Percentiles rank a stretch among this genome's conserved stretches.
Evolutionary conservation across 257 asterid species (phyloP).

Genomic region (Cordia subcordata): DNA sequence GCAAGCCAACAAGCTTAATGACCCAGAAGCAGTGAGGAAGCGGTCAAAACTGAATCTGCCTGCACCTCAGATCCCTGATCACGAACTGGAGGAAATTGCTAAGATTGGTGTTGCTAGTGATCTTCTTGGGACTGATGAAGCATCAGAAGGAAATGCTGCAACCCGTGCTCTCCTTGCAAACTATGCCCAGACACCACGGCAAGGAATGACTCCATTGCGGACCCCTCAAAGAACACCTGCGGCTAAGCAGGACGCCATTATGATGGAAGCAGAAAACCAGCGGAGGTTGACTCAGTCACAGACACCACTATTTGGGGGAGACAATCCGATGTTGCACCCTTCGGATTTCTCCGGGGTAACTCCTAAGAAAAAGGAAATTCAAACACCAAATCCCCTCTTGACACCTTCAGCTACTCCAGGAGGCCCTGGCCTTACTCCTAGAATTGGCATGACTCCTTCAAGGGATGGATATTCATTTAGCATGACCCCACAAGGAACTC

Average conservation of each 20-base stretch:
- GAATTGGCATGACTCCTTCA: slow-evolving; percentile 84
- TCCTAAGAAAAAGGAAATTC: slow-evolving; percentile 79
- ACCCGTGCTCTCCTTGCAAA: slow-evolving; percentile 89
- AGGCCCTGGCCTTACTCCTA: slow-evolving; percentile 65
- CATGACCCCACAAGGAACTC: slow-evolving; percentile 85
- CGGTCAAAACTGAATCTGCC: slow-evolving; percentile 85
- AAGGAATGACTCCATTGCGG: slow-evolving; percentile 84
- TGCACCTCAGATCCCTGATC: slow-evolving; percentile 94
- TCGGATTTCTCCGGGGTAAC: slow-evolving; percentile 99
- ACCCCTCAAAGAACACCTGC: slow-evolving; percentile 96
- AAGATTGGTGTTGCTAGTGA: slow-evolving; percentile 93
- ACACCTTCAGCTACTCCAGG: slow-evolving; percentile 96
- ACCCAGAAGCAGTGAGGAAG: slow-evolving; percentile 88
- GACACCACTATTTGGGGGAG: slow-evolving; percentile 98
- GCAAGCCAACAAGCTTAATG: slow-evolving; percentile 95
- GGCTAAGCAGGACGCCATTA: slow-evolving; percentile 83
- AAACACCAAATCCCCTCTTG: slow-evolving; percentile 91
- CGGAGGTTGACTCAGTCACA: slow-evolving; percentile 78
- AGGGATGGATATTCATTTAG: slow-evolving; percentile 62
- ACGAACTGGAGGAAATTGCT: slow-evolving; percentile 95
- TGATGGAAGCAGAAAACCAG: slow-evolving; percentile 99
- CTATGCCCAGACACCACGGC: slow-evolving; percentile 83
- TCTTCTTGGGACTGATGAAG: slow-evolving; percentile 76
- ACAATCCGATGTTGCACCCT: slow-evolving; percentile 87
- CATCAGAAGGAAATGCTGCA: slow-evolving; percentile 86